Percentiles rank a stretch among this genome's conserved stretches.
Conservation (phyloP, 2,329 filamentous ascomycete species). For the Trichoderma oligosporum region DNA sequence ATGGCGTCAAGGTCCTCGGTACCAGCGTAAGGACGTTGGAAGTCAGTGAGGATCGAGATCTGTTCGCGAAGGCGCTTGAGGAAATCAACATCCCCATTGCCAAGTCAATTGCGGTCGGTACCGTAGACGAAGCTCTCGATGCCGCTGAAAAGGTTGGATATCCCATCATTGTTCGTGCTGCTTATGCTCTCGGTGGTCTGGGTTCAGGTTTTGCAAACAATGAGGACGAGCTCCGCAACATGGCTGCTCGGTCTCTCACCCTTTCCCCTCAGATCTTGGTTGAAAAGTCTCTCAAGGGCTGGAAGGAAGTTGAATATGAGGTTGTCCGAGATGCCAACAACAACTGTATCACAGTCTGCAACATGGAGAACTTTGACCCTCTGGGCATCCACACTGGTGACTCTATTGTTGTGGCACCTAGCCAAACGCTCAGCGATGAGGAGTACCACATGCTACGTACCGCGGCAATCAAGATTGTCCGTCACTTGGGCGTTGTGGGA, state of each 20-base stretch:
- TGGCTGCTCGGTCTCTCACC: constrained; percentile 88
- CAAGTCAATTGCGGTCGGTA: constrained; percentile 87
- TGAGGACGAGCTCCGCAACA: constrained; percentile 85
- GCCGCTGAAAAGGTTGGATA: constrained; percentile 87
- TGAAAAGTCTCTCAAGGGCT: constrained; percentile 97
- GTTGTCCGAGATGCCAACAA: constrained; percentile 95
- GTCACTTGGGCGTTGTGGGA: constrained; percentile 93
- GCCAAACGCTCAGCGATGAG: constrained; percentile 94
- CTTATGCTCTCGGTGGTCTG: constrained; percentile 92
- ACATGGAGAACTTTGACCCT: constrained; percentile 80
- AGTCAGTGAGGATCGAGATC: constrained; percentile 90
- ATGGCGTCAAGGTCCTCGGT: constrained; percentile 91
- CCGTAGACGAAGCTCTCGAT: constrained; percentile 84
- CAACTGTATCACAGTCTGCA: constrained; percentile 99
- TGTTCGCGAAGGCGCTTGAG: constrained; percentile 91
- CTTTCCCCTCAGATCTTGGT: constrained; percentile 95
- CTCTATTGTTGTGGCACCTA: constrained; percentile 95
- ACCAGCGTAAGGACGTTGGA: constrained; percentile 93
- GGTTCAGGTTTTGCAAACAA: constrained; percentile 96
- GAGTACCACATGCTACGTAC: constrained; percentile 99
- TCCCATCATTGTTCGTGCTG: constrained; percentile 95
- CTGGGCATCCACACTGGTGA: constrained; percentile 97
- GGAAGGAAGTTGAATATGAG: constrained; percentile 99
- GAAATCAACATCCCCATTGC: constrained; percentile 98
- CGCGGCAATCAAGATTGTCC: constrained; percentile 96